These are phyloP conservation scores for Malus hybrid DNA, from an alignment of 331 rosid species.

Conservation along the genomic window DNA sequence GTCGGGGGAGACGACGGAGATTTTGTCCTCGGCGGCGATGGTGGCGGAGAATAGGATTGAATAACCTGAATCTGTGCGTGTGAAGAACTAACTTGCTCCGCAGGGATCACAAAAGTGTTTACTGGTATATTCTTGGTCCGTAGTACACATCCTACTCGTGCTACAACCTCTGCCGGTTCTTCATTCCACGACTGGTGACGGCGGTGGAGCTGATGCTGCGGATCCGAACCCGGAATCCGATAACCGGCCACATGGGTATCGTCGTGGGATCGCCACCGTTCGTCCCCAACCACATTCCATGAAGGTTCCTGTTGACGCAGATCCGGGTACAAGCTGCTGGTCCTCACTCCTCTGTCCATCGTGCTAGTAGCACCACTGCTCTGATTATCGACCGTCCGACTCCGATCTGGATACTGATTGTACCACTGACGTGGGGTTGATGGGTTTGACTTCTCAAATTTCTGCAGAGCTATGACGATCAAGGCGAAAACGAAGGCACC, in stretches of 20 bases:
- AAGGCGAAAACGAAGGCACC: slow-evolving; percentile 35
- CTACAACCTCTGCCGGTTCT: not conserved
- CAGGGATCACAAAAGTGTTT: slow-evolving; percentile 20
- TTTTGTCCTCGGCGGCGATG: not conserved
- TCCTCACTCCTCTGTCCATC: slow-evolving; percentile 35
- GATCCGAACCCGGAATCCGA: slow-evolving; percentile 22
- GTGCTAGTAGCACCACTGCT: not conserved
- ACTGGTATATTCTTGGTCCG: slow-evolving; percentile 9
- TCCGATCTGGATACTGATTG: slow-evolving; percentile 40
- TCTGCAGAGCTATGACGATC: slow-evolving; percentile 27
- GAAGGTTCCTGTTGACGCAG: slow-evolving; percentile 64
- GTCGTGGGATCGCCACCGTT: slow-evolving; percentile 58
- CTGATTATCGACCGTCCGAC: slow-evolving; percentile 17
- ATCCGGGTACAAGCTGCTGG: slow-evolving; percentile 84
- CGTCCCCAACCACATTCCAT: slow-evolving; percentile 31
- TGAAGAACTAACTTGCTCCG: slow-evolving; percentile 13
- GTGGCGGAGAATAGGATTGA: not conserved
- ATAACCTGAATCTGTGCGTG: not conserved
- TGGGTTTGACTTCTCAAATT: slow-evolving; percentile 32
- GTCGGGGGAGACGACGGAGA: no score
- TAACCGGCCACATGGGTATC: slow-evolving; percentile 38
- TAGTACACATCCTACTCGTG: not conserved
- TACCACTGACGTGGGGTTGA: slow-evolving; percentile 45
- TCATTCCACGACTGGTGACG: slow-evolving; percentile 10
- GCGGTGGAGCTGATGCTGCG: slow-evolving; percentile 23